Percentiles rank a stretch among this genome's conserved stretches.
Conservation (phyloP, 345 rosid genomes). For the Murraya koenigii region DNA sequence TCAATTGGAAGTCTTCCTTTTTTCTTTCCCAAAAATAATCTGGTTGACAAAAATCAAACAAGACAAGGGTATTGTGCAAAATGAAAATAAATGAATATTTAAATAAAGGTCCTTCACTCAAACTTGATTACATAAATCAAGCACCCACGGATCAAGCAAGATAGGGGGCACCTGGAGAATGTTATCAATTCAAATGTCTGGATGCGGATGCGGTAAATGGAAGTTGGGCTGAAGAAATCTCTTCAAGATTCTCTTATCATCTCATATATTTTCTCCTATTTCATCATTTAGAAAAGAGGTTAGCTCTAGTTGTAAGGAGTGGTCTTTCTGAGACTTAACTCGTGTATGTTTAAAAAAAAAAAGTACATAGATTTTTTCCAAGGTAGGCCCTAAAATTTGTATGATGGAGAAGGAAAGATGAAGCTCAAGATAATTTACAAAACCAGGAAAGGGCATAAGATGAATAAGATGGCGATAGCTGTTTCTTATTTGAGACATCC, state of each 20-base stretch:
- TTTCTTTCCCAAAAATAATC: background rate
- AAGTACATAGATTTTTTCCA: constrained; percentile 58
- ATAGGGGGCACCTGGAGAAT: too few relatives aligned
- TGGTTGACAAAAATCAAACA: background rate
- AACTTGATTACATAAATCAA: constrained; percentile 96
- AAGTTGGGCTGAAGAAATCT: constrained; percentile 91
- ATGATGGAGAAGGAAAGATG: constrained; percentile 11
- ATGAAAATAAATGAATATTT: background rate
- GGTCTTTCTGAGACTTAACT: too few relatives aligned
- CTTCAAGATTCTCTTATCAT: constrained; percentile 95
- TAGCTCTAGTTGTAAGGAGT: too few relatives aligned
- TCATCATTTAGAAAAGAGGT: too few relatives aligned
- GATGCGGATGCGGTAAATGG: too few relatives aligned
- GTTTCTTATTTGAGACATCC: constrained; percentile 90
- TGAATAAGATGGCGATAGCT: background rate
- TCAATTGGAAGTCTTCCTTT: background rate
- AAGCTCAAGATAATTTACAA: constrained; percentile 10
- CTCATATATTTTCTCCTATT: constrained; percentile 45
- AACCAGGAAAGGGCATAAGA: background rate
- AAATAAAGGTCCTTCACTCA: constrained; percentile 1
- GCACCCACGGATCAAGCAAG: too few relatives aligned
- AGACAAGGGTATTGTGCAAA: constrained; percentile 8
- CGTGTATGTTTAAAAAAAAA: too few relatives aligned
- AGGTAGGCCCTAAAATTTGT: constrained; percentile 69
- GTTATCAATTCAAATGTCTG: too few relatives aligned